Evolutionary conservation across 2,329 filamentous ascomycete species (phyloP), one percentile per base, ranked within the genome.

Genomic region (Alternaria sp.): DNA sequence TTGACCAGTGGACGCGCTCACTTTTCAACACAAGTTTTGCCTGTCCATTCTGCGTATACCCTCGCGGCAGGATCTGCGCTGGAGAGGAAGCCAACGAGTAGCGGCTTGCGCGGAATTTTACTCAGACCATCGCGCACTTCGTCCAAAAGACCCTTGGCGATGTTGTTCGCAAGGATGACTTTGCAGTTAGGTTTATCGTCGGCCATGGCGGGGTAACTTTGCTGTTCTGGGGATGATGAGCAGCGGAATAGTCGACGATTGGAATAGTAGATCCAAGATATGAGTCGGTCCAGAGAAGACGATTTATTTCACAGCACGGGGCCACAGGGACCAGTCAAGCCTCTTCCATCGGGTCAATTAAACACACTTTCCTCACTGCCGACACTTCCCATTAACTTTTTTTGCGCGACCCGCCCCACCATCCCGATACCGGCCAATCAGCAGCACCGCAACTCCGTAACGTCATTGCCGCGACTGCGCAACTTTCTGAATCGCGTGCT

Each of bases 11-110:
- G 18, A 33, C 50, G 20, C 26, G 55, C 91, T 90, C 86, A 97
- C 94, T 97, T 96, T 80, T 98, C 95, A 81, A 90, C 88, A 81
- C 93, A 97, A 5, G 96, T 97, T 87, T 97, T 97, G 81, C 93
- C 92, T 44, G 95, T 97, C 93, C 93, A 97, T 81, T 97, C 93
- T 58, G 96, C 96, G 79, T 99, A 98, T 84, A 96, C 93, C 73
- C 92, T 86, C 30, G 95, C 95, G 43, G 94, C 93, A 28, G 94
- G 93, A 82, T 99, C 96, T 69, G 88, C 87, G 81, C 97, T 98
- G 71, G 95, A 94, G 60, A 99, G 86, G 82, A 97, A 97, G 63
- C 95, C 96, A 47, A 95, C 92, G 57, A 99, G 87, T 65, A 92
- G 90, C 33, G 96, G 94, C 78, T 89, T 84, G 69, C 87, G 88